Conservation (phyloP, 805 yeast genomes). For the Wickerhamomyces bovis region DNA sequence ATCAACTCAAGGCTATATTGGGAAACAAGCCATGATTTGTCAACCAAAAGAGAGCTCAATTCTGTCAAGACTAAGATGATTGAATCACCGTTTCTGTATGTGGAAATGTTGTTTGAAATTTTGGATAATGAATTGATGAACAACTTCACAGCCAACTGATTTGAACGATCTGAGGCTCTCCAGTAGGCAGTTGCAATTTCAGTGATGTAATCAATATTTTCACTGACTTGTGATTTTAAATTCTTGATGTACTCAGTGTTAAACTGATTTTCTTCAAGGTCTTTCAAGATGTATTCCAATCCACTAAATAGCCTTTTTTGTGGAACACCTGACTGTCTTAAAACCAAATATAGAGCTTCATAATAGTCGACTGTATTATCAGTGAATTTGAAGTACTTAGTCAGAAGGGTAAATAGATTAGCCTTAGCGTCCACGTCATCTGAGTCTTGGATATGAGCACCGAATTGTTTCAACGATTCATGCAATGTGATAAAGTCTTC, state of each 20-base stretch:
- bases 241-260: constrained; percentile 15
- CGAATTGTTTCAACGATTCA: constrained; percentile 8
- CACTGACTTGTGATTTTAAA: constrained; percentile 16
- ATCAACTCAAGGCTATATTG: constrained; percentile 63
- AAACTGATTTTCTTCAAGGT: constrained; percentile 2
- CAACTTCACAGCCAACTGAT: constrained; percentile 1
- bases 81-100: not conserved
- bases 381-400: constrained; percentile 15
- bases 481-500: constrained; percentile 8
- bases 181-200: constrained; percentile 19
- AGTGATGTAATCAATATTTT: constrained; percentile 14
- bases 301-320: constrained; percentile 17
- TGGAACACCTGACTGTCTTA: constrained; percentile 22
- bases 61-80: constrained; percentile 6
- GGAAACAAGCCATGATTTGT: constrained; percentile 49
- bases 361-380: constrained; percentile 22
- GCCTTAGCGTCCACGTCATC: constrained; percentile 14
- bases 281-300: constrained; percentile 11
- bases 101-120: constrained; percentile 1
- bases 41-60: constrained; percentile 39
- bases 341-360: constrained; percentile 29
- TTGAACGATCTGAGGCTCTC: constrained; percentile 7
- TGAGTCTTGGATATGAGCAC: constrained; percentile 7
- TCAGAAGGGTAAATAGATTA: constrained; percentile 25
- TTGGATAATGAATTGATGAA: constrained; percentile 16